Conservation (phyloP, 2,329 filamentous ascomycete genomes). For the Curvularia eragrostidis region DNA sequence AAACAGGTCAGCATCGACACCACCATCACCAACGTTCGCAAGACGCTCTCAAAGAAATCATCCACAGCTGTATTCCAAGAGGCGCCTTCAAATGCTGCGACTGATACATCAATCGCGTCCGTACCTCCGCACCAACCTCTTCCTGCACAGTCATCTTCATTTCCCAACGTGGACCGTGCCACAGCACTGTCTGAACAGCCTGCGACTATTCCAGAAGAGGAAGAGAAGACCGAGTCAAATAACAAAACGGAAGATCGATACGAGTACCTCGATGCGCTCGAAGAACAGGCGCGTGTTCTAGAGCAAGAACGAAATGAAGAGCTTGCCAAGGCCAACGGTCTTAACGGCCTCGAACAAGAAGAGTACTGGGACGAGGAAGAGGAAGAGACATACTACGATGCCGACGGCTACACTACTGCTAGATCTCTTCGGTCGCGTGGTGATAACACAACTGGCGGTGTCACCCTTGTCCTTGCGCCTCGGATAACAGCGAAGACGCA, state of each 20-base stretch:
- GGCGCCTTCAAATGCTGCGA: conserved; percentile 26
- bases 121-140: conserved; percentile 33
- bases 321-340: conserved; percentile 35
- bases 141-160: conserved; percentile 31
- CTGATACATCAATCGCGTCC: conserved; percentile 23
- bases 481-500: conserved; percentile 71
- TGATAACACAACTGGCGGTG: conserved; percentile 73
- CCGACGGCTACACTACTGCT: conserved; percentile 76
- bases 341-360: conserved; percentile 60
- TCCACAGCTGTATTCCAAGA: conserved; percentile 64
- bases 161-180: conserved; percentile 33
- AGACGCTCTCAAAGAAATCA: conserved; percentile 59
- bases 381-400: conserved; percentile 75
- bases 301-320: conserved; percentile 49
- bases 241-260: conserved; percentile 39
- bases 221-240: conserved; percentile 19
- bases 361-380: conserved; percentile 78
- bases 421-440: conserved; percentile 77
- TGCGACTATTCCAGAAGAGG: conserved; percentile 25
- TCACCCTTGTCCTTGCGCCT: conserved; percentile 73
- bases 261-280: conserved; percentile 49
- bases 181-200: conserved; percentile 25
- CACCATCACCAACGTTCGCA: conserved; percentile 52
- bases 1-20: conserved; percentile 37
- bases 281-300: conserved; percentile 45